Base-by-base conservation (phyloP, 805 yeast genomes). In the Kodamaea kakaduensis region DNA sequence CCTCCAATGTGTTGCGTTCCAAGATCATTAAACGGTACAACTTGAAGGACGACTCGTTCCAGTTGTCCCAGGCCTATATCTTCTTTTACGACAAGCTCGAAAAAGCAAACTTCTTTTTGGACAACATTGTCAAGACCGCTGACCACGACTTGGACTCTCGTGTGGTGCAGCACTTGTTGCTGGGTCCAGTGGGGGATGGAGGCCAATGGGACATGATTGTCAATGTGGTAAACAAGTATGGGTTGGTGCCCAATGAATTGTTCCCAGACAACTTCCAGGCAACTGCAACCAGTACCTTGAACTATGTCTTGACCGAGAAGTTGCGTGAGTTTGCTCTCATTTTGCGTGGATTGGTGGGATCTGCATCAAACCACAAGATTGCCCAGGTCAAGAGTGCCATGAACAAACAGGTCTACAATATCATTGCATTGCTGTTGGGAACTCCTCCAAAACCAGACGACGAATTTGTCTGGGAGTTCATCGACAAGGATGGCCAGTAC, bases 191-290 rank as follows among this genome's bases (percentile, higher is more conserved):
- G 29, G 56, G 72, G 40, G 95, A 87, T 52, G 95, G 96, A 47
- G 95, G 96, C 35, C 95, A 86, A 59, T 85, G 83, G 71, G 80
- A 83, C 45, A 82, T 86, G 93, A 75, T 84, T 54, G 68, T 80
- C 32, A 84, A 85, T 58, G 56, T 87, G 38, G 73, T 85, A 33
- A 77, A 78, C 43, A 87, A 86, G 59, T 87, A 86, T 49, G 95
- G 95, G 18, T 53, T 83, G 35, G 84, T 86, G 35, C 96, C 96
- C 24, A 69, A 80, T 51, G 75, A 73, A 44, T 56, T 76, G 12
- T 87, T 73, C 61, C 89, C 90, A 8, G 95, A 86, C 56, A 68
- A 77, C 37, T 70, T 70, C 10, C 75, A 74, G 34, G 67, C 77
- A 17, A 74, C 77, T 26, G 65, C 82, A 12, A 73, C 84, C 3